A percentile compares a stretch with the other conserved stretches of the same genome.
phyloP scores from a whole-genome alignment of 345 rosid species.

The Eucalyptus urophylla region DNA sequence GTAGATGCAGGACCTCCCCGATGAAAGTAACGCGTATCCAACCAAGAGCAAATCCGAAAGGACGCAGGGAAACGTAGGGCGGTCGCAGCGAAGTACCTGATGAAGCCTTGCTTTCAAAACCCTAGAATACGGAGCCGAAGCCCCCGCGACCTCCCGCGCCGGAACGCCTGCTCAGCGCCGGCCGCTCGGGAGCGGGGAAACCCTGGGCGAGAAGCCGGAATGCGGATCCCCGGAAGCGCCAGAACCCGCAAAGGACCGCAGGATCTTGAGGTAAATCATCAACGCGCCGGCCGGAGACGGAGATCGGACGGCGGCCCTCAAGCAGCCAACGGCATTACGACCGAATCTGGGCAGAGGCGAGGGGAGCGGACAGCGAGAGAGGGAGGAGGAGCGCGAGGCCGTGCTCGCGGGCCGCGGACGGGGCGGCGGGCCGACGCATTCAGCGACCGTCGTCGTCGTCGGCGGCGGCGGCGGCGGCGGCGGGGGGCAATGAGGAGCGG shows the following conservation, averaged over 20 bases:
- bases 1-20: background rate
- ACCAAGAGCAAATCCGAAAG: background rate
- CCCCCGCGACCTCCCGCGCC: background rate
- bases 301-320: background rate
- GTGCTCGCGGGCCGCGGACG: background rate
- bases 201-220: background rate
- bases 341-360: background rate
- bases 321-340: background rate
- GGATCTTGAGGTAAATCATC: slow-evolving; percentile 29
- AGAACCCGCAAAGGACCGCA: background rate
- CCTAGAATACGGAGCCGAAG: background rate
- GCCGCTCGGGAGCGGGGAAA: background rate
- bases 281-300: background rate
- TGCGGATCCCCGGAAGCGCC: background rate
- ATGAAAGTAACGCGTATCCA: background rate
- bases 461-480: background rate
- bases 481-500: background rate
- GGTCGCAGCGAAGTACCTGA: background rate
- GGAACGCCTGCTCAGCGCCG: background rate
- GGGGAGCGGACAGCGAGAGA: background rate
- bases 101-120: background rate
- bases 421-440: background rate
- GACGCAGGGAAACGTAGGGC: background rate
- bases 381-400: background rate
- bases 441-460: background rate